Conservation (phyloP, 306 rosid genomes). For the Cyamopsis tetragonoloba region DNA sequence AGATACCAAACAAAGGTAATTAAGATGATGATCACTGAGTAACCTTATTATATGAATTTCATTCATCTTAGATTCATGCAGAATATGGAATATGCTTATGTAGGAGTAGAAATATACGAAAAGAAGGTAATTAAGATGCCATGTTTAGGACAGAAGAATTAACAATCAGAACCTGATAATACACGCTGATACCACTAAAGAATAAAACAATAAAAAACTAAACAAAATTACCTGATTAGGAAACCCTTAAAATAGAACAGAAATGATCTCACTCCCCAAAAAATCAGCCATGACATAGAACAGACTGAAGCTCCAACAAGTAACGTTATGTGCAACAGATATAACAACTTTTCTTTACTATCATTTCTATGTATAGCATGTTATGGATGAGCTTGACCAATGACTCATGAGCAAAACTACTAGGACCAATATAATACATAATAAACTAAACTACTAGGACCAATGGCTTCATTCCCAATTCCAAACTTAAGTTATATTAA, state of each 20-base stretch:
- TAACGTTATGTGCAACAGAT: background rate
- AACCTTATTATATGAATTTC: background rate
- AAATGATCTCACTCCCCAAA: slow-evolving; percentile 94
- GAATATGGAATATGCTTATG: background rate
- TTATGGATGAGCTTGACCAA: slow-evolving; percentile 9
- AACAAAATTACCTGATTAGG: slow-evolving; percentile 74
- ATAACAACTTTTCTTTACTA: background rate
- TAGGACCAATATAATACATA: slow-evolving; percentile 31
- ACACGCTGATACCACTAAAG: background rate
- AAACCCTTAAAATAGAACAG: slow-evolving; percentile 93
- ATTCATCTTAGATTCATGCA: background rate
- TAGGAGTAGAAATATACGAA: too few relatives aligned
- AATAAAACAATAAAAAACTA: background rate
- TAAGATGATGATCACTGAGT: background rate
- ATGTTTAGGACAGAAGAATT: background rate
- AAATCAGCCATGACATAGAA: slow-evolving; percentile 99
- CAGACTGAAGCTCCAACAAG: slow-evolving; percentile 66
- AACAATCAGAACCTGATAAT: background rate
- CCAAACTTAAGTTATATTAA: slow-evolving; percentile 25
- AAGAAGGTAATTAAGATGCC: slow-evolving; percentile 1
- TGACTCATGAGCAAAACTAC: too few relatives aligned
- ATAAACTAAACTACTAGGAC: slow-evolving; percentile 41
- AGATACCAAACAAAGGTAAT: too few relatives aligned
- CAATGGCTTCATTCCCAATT: slow-evolving; percentile 59
- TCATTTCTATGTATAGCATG: background rate